Evolutionary conservation across 208 protist genomes (phyloP).

Genomic region (Trypanosoma melophagium): DNA sequence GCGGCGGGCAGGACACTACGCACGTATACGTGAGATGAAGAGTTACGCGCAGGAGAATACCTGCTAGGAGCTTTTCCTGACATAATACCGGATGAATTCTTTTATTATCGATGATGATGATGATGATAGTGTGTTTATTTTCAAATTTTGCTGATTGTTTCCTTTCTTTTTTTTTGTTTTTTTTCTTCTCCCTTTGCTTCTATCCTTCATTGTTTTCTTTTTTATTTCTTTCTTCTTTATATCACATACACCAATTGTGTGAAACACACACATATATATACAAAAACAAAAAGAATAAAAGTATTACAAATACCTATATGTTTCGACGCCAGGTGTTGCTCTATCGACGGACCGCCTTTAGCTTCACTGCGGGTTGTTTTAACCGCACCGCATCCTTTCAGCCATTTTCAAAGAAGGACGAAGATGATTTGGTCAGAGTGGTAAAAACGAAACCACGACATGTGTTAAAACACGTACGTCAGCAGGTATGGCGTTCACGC

Average conservation of each 20-base stretch:
- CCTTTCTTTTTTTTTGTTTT: too few relatives aligned
- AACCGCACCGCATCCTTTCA: conserved; percentile 55
- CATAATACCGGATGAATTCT: too few relatives aligned
- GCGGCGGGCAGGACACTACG: neutral
- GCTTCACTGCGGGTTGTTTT: conserved; percentile 1
- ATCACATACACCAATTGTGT: neutral
- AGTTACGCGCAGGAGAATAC: neutral
- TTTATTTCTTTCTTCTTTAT: too few relatives aligned
- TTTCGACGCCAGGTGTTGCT: conserved; percentile 14
- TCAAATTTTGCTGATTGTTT: too few relatives aligned
- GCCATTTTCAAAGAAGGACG: conserved; percentile 82
- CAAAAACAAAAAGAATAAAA: neutral
- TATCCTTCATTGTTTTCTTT: too few relatives aligned
- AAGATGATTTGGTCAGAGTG: conserved; percentile 79
- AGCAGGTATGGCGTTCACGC: conserved; percentile 86
- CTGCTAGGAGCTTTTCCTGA: too few relatives aligned
- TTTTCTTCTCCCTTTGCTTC: too few relatives aligned
- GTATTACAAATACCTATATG: neutral
- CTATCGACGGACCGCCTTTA: conserved; percentile 1
- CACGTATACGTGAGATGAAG: conserved; percentile 2
- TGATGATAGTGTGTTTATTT: too few relatives aligned
- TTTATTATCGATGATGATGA: too few relatives aligned
- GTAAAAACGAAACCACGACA: conserved; percentile 87
- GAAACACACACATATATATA: neutral
- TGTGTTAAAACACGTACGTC: conserved; percentile 83